Evolutionary conservation across 2,329 filamentous ascomycete species (phyloP), one percentile per base, ranked within the genome.

Genomic region (Teratosphaeria nubilosa): DNA sequence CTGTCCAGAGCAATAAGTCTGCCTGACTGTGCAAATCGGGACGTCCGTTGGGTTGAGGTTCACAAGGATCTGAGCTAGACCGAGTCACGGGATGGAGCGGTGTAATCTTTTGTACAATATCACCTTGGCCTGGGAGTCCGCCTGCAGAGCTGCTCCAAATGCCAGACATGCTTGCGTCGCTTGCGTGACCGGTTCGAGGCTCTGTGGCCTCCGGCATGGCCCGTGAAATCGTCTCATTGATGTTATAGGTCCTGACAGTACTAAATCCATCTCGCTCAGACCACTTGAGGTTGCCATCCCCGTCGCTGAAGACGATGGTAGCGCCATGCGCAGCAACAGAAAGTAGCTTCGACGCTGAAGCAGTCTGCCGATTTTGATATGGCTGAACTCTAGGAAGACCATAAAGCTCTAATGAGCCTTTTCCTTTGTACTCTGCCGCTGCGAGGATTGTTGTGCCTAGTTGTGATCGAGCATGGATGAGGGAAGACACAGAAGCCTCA

Each of bases 351-450:
- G 90, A 88, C 50, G 82, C 80, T 0, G 88, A 88, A 0, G 88
- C 88, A 3, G 88, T 92, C 69, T 95, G 90, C 0, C 92, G 84
- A 65, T 97, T 97, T 63, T 86, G 86, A 70, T 86, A 83, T 24
- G 55, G 54, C 25, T 57, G 69, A 55, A 14, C 73, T 13, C 58
- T 55, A 9, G 66, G 61, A 1, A 90, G 74, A 14, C 85, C 84
- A 71, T 95, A 96, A n/a, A 96, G 76, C 69, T 97, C 92, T 1
- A 97, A 77, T 0, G 88, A 91, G 0, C 92, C 92, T 71, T 94
- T 91, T 32, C 87, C 90, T 65, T 94, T 95, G 75, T 96, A 96
- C 69, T 92, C 89, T 5, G 91, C 92, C 45, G 88, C 89, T 2
- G 90, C 89, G 55, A 96, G 82, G 27, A 96, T 74, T 0, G 87